phyloP scores from a whole-genome alignment of 768 basidiomycete genomes.

The Rhodotorula paludigena region DNA sequence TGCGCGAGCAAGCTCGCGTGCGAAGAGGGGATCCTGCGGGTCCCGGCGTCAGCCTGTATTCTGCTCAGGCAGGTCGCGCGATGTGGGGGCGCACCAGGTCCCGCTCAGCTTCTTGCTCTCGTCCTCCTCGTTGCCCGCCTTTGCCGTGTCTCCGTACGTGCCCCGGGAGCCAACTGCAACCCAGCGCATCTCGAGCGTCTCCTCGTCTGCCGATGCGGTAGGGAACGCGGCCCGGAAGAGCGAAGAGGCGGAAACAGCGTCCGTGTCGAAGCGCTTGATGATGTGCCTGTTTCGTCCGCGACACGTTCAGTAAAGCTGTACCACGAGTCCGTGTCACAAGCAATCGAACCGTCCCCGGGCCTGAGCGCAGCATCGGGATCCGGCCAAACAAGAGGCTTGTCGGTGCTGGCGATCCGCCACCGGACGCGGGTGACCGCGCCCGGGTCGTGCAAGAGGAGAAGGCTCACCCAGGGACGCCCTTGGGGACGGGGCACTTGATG shows the following conservation, averaged over 20 bases:
- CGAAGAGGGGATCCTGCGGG: slow-evolving; percentile 31
- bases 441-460: background rate
- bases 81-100: slow-evolving; percentile 18
- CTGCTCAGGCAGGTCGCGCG: too few relatives aligned
- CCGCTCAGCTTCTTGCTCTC: slow-evolving; percentile 36
- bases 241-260: slow-evolving; percentile 40
- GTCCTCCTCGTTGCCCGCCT: slow-evolving; percentile 31
- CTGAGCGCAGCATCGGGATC: too few relatives aligned
- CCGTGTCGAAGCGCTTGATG: slow-evolving; percentile 43
- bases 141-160: slow-evolving; percentile 32
- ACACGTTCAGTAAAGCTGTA: too few relatives aligned
- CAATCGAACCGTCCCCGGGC: too few relatives aligned
- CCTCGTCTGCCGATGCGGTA: slow-evolving; percentile 26
- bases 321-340: too few relatives aligned
- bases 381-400: too few relatives aligned
- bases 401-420: too few relatives aligned
- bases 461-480: slow-evolving; percentile 34
- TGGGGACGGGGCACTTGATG: slow-evolving; percentile 38
- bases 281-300: slow-evolving; percentile 29
- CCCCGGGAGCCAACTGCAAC: slow-evolving; percentile 18
- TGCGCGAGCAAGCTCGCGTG: slow-evolving; percentile 26
- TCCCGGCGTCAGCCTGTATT: background rate
- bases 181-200: slow-evolving; percentile 38
- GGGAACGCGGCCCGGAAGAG: slow-evolving; percentile 42
- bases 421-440: too few relatives aligned